Evolutionary conservation across 1,139 yeast species (phyloP).

Genomic region (Hansenula lynferdii): DNA sequence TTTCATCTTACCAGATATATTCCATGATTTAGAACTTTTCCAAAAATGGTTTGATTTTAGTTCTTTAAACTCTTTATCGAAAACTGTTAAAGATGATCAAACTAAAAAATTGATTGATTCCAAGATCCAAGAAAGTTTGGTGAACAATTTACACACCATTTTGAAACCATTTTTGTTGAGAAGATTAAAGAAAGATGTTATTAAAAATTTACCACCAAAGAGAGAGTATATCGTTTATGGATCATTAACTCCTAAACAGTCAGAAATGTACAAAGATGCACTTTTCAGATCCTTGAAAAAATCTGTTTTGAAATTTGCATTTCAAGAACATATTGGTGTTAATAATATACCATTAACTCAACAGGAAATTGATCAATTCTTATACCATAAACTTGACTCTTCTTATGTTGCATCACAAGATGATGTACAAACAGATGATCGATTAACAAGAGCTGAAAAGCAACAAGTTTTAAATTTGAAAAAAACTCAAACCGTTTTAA

Average conservation of each 20-base stretch:
- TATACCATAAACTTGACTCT: conserved; percentile 31
- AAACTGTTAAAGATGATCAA: conserved; percentile 25
- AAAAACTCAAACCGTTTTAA: neutral
- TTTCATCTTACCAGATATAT: conserved; percentile 87
- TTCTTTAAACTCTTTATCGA: conserved; percentile 34
- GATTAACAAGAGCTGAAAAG: conserved; percentile 9
- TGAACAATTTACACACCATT: conserved; percentile 78
- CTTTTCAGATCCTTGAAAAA: conserved; percentile 40
- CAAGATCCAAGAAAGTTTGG: conserved; percentile 58
- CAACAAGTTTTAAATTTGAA: conserved; percentile 1
- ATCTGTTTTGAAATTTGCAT: conserved; percentile 37
- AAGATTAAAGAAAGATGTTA: conserved; percentile 71
- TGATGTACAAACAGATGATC: conserved; percentile 7
- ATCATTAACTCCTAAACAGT: conserved; percentile 59
- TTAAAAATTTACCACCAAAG: conserved; percentile 72
- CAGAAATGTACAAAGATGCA: conserved; percentile 56
- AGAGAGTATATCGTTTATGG: conserved; percentile 82
- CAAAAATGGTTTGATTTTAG: conserved; percentile 92
- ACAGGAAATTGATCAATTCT: conserved; percentile 36
- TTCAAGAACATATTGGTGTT: conserved; percentile 40
- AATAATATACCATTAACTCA: conserved; percentile 27
- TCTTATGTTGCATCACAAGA: conserved; percentile 22
- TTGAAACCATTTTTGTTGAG: conserved; percentile 83
- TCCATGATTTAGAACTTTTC: conserved; percentile 82
- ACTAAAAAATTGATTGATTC: conserved; percentile 47